Conservation (phyloP, 2,329 filamentous ascomycete species). For the Sporothrix variecibatus region DNA sequence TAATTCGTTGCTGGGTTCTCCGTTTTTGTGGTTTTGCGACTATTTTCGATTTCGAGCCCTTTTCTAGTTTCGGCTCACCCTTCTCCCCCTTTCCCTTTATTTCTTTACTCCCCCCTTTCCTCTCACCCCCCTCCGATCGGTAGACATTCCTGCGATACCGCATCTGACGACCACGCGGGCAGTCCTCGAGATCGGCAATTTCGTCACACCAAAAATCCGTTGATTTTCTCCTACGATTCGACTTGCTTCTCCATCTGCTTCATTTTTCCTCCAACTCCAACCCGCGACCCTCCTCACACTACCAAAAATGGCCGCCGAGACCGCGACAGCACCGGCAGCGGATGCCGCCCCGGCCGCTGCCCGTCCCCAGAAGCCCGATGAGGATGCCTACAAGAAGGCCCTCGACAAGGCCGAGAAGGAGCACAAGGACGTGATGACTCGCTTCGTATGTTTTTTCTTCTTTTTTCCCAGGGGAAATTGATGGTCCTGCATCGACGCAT, state of each 20-base stretch:
- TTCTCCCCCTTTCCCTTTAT: not conserved
- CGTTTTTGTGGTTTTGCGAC: conserved; percentile 6
- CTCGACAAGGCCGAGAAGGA: conserved; percentile 85
- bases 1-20: not conserved
- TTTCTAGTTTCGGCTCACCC: not conserved
- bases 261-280: not conserved
- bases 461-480: not conserved
- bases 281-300: not conserved
- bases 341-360: conserved; percentile 46
- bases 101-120: not conserved
- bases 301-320: conserved; percentile 52
- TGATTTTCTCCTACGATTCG: not conserved
- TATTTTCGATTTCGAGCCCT: not conserved
- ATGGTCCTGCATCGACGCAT: not conserved
- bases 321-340: conserved; percentile 38
- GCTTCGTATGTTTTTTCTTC: conserved; percentile 38
- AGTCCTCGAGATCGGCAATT: conserved; percentile 10
- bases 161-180: conserved; percentile 5
- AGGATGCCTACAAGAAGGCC: conserved; percentile 77
- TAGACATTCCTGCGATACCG: conserved; percentile 9
- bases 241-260: not conserved
- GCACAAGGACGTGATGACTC: conserved; percentile 73
- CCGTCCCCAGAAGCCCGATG: conserved; percentile 85
- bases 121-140: not conserved
- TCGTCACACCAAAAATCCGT: not conserved